Conservation (phyloP, 1,139 yeast genomes). For the Geotrichum restrictum region DNA sequence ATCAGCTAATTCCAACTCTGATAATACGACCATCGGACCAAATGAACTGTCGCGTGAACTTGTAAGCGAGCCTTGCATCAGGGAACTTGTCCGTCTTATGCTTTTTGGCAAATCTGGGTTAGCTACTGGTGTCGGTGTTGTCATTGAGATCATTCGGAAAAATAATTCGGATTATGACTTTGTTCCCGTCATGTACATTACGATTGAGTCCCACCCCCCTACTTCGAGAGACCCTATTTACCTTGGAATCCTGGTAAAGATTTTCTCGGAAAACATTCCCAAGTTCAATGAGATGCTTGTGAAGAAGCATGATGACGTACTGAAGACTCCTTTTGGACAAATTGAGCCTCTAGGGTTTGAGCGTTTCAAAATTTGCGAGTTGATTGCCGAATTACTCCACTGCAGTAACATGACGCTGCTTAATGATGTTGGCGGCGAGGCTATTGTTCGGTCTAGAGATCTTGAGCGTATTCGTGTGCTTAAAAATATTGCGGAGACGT, state of each 20-base stretch:
- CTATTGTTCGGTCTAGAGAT: slow-evolving; percentile 72
- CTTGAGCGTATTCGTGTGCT: slow-evolving; percentile 52
- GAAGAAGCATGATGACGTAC: slow-evolving; percentile 34
- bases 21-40: slow-evolving; percentile 89
- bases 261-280: slow-evolving; percentile 73
- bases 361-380: slow-evolving; percentile 89
- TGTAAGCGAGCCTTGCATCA: slow-evolving; percentile 68
- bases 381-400: slow-evolving; percentile 89
- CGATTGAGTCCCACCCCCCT: slow-evolving; percentile 91
- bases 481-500: slow-evolving; percentile 32
- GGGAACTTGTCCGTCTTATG: slow-evolving; percentile 73
- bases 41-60: slow-evolving; percentile 89
- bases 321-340: slow-evolving; percentile 68
- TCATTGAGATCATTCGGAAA: slow-evolving; percentile 90
- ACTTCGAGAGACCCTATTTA: slow-evolving; percentile 92
- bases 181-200: slow-evolving; percentile 80
- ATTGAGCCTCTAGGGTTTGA: slow-evolving; percentile 93
- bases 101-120: slow-evolving; percentile 85
- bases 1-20: slow-evolving; percentile 84
- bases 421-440: slow-evolving; percentile 80
- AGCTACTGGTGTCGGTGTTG: slow-evolving; percentile 93
- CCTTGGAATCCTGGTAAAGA: slow-evolving; percentile 76
- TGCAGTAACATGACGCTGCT: slow-evolving; percentile 94
- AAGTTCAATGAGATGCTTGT: slow-evolving; percentile 59
- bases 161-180: slow-evolving; percentile 94